Conservation (phyloP, 108 stramenopile species). For the Schizochytrium sp. region DNA sequence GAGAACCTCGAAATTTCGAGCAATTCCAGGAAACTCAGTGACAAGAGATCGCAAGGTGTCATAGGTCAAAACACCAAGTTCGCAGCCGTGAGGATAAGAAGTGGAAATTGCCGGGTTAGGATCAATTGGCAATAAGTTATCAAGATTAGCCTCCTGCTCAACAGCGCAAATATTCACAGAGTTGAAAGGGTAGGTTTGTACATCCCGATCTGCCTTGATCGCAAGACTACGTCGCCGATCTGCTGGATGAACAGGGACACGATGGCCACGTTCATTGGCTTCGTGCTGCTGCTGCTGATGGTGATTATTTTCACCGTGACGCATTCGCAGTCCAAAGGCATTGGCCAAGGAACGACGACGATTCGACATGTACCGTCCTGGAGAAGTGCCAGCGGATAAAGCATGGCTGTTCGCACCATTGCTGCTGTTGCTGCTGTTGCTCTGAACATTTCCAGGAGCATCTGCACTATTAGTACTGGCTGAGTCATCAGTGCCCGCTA, state of each 20-base stretch:
- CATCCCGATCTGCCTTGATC: neutral
- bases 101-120: neutral
- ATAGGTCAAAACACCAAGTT: slow-evolving; percentile 16
- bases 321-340: neutral
- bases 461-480: slow-evolving; percentile 13
- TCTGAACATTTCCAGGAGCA: neutral
- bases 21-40: neutral
- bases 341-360: slow-evolving; percentile 6
- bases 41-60: slow-evolving; percentile 48
- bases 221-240: slow-evolving; percentile 38
- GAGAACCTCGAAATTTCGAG: slow-evolving; percentile 21
- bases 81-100: slow-evolving; percentile 34
- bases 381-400: too few relatives aligned
- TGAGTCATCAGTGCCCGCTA: neutral
- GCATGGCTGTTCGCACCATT: neutral
- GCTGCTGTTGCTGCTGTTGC: neutral
- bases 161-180: slow-evolving; percentile 44
- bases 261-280: neutral
- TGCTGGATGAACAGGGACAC: neutral
- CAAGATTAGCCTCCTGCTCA: slow-evolving; percentile 16
- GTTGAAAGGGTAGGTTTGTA: slow-evolving; percentile 2
- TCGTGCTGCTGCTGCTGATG: neutral
- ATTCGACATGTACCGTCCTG: neutral
- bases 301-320: neutral
- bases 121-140: neutral